phyloP scores from a whole-genome alignment of 345 rosid genomes.

The Sonneratia caseolaris region DNA sequence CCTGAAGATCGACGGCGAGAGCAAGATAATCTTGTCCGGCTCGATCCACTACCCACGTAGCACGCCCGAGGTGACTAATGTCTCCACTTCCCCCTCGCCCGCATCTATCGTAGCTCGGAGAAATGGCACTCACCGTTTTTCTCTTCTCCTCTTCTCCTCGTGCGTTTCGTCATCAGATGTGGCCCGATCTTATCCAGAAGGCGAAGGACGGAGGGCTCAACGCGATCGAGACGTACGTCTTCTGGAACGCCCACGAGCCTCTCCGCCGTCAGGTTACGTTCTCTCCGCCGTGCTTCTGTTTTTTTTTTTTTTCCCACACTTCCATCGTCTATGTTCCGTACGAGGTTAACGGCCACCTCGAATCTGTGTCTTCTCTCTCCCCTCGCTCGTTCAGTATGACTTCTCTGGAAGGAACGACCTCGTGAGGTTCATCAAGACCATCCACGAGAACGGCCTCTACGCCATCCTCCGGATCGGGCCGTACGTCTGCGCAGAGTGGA shows the following conservation, averaged over 20 bases:
- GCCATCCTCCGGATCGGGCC: conserved; percentile 45
- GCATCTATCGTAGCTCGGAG: too few species aligned
- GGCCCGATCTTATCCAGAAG: conserved; percentile 27
- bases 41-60: conserved; percentile 53
- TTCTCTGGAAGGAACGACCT: conserved; percentile 30
- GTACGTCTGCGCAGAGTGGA: conserved; percentile 41
- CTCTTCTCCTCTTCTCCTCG: too few species aligned
- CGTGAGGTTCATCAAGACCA: conserved; percentile 29
- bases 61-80: conserved; percentile 24
- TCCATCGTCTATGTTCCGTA: neutral
- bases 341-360: neutral
- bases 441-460: conserved; percentile 23
- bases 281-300: neutral
- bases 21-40: conserved; percentile 34
- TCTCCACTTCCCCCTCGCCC: too few species aligned
- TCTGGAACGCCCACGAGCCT: conserved; percentile 64
- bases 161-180: conserved; percentile 21
- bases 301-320: neutral
- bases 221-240: conserved; percentile 58
- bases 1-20: conserved; percentile 27
- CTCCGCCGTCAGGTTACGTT: conserved; percentile 14
- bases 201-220: conserved; percentile 52
- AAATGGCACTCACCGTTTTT: too few species aligned
- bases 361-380: neutral
- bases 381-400: conserved; percentile 17